phyloP scores from a whole-genome alignment of 768 basidiomycete species.

The Saitozyma sp. region DNA sequence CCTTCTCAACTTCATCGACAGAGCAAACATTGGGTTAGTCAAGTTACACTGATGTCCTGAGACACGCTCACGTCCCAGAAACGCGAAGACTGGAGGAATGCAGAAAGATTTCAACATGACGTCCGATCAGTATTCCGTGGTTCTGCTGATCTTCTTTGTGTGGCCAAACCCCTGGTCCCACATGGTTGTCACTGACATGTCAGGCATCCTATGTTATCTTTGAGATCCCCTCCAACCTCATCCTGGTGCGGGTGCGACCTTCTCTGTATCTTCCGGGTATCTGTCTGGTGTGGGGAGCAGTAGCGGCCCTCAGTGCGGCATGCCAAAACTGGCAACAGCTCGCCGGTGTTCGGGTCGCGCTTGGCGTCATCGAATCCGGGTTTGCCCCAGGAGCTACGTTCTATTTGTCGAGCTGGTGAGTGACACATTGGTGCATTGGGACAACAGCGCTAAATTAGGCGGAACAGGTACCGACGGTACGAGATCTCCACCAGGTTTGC shows the following conservation, averaged over 20 bases:
- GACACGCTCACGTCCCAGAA: constrained; percentile 6
- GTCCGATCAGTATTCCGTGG: constrained; percentile 32
- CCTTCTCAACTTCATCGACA: constrained; percentile 21
- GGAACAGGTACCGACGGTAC: constrained; percentile 24
- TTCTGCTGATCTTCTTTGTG: constrained; percentile 30
- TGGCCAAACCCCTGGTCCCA: too few relatives aligned
- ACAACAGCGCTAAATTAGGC: neutral
- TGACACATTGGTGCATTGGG: neutral
- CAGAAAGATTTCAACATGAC: constrained; percentile 28
- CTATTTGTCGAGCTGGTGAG: constrained; percentile 27
- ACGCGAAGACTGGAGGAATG: constrained; percentile 29
- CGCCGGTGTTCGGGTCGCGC: constrained; percentile 18
- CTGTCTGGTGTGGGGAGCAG: constrained; percentile 7
- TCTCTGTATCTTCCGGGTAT: constrained; percentile 25
- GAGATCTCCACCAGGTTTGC: constrained; percentile 47
- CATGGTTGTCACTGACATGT: too few relatives aligned
- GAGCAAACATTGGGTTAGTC: constrained; percentile 35
- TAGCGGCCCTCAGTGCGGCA: constrained; percentile 14
- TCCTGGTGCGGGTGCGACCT: constrained; percentile 24
- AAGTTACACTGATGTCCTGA: constrained; percentile 4
- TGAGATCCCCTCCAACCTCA: constrained; percentile 30
- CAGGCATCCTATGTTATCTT: too few relatives aligned
- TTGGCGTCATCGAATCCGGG: constrained; percentile 31
- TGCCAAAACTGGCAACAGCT: constrained; percentile 21
- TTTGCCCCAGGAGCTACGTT: constrained; percentile 32